These are phyloP conservation scores for Penicillium pancosmium DNA, from an alignment of 495 filamentous ascomycete genomes.

Conservation along the genomic window DNA sequence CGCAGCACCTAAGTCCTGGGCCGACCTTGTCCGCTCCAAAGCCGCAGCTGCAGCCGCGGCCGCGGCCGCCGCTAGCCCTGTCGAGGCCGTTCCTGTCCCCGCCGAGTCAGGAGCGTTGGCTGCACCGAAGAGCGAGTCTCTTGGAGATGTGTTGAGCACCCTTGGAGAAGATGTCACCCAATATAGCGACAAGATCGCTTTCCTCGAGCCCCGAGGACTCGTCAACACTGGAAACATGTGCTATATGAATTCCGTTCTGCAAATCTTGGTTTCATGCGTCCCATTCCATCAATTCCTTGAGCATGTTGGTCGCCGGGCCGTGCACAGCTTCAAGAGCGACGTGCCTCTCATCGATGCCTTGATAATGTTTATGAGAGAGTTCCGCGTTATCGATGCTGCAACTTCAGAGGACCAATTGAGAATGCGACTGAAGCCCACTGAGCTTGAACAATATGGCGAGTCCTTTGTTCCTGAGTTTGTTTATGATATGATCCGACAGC, in stretches of 20 bases:
- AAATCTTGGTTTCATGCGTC: slow-evolving; percentile 88
- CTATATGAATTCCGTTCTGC: slow-evolving; percentile 99
- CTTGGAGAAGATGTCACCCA: slow-evolving; percentile 63
- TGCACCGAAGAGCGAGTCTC: slow-evolving; percentile 58
- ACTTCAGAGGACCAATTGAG: slow-evolving; percentile 72
- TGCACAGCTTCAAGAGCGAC: slow-evolving; percentile 91
- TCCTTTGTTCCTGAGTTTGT: slow-evolving; percentile 93
- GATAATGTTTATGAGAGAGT: slow-evolving; percentile 97
- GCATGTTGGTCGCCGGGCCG: slow-evolving; percentile 77
- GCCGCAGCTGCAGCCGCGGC: slow-evolving; percentile 8
- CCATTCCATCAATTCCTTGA: slow-evolving; percentile 96
- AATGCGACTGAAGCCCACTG: slow-evolving; percentile 72
- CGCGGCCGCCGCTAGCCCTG: slow-evolving; percentile 23
- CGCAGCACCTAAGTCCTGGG: slow-evolving; percentile 71
- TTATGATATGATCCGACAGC: slow-evolving; percentile 84
- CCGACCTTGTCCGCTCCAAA: slow-evolving; percentile 68
- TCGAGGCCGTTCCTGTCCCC: slow-evolving; percentile 25
- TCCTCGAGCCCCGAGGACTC: slow-evolving; percentile 91
- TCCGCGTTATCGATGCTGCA: slow-evolving; percentile 79
- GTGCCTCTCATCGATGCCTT: slow-evolving; percentile 93
- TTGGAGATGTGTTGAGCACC: slow-evolving; percentile 71
- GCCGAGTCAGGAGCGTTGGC: slow-evolving; percentile 49
- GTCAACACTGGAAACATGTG: slow-evolving; percentile 99
- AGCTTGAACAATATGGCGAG: slow-evolving; percentile 89
- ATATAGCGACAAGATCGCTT: slow-evolving; percentile 67